Base-by-base conservation (phyloP, 371 early-diverging fungal species). In the Polyrhizophydium stewartii region DNA sequence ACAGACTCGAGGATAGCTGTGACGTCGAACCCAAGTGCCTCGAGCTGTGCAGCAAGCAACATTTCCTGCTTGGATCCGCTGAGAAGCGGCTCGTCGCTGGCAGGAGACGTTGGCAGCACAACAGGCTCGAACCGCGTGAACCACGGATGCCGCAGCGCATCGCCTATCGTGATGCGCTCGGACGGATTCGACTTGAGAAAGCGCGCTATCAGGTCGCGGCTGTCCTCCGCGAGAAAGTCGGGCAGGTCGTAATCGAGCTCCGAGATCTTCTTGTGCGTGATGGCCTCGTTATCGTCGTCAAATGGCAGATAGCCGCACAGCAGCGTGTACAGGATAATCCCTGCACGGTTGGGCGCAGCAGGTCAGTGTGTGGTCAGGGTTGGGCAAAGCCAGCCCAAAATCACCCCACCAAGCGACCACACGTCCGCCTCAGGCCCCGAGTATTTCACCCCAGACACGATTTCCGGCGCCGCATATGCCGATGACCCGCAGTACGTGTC, bases 401-500 rank as follows among this genome's bases (percentile, higher is more conserved):
- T 16, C 19, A 58, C 49, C 31, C 31, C 60, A 63, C 77, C 92
- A 17, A 93, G 66, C 0, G 90, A 89, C 94, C 94, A 93, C 40
- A 91, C 81, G 70, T 93, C 94, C 24, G 89, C 88, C 79, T 89
- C 87, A 65, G 87, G 85, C 12, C 92, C 92, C 25, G 85, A 85
- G 67, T 92, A 90, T 65, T 87, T 85, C 67, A 87, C 83, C 31
- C 87, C 85, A 45, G 78, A 64, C 53, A 90, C 85, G 61, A 92
- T 84, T 69, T 92, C 90, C 70, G 93, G 93, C 2, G 93, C 87
- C 30, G 91, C 87, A 71, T 92, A 93, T 13, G 88, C 89, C 1
- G 85, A 78, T 35, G 90, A 89, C 0, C 93, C 93, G 69, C 93
- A 93, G 70, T 88, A 90, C 1, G 91, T 89, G 62, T 92, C 93